These are phyloP conservation scores for Hymenoscyphus salicellus DNA, from an alignment of 2,329 filamentous ascomycete species.

Conservation along the genomic window DNA sequence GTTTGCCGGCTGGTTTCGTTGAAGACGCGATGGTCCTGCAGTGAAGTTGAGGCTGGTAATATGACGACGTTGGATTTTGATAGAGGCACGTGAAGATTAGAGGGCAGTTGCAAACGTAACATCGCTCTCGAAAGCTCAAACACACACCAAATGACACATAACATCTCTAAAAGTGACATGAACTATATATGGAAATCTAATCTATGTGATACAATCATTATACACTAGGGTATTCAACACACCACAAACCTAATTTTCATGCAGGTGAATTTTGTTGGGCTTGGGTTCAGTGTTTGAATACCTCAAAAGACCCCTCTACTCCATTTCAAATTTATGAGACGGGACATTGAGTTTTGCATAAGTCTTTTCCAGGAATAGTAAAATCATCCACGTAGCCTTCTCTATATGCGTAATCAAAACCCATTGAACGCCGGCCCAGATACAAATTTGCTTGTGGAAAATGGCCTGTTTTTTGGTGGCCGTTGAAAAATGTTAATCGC, in stretches of 20 bases:
- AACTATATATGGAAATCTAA: too few relatives aligned
- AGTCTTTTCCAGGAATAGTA: background rate
- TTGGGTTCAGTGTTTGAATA: background rate
- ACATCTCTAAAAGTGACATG: background rate
- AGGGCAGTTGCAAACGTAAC: background rate
- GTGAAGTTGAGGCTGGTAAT: constrained; percentile 5
- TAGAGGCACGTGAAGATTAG: constrained; percentile 10
- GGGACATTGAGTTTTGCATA: background rate
- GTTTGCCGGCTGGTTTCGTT: background rate
- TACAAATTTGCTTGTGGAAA: background rate
- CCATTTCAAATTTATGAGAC: background rate
- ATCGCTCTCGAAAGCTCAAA: too few relatives aligned
- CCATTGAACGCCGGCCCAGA: constrained; percentile 2
- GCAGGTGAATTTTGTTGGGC: constrained; percentile 2
- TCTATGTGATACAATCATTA: too few relatives aligned
- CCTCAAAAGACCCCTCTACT: background rate
- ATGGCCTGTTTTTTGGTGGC: constrained; percentile 1
- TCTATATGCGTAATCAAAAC: background rate
- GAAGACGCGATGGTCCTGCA: constrained; percentile 9
- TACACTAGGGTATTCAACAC: background rate
- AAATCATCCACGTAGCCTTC: background rate
- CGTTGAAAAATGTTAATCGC: background rate
- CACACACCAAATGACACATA: background rate
- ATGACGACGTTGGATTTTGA: constrained; percentile 12
- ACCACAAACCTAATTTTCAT: background rate